These are phyloP conservation scores for Kernera saxatilis DNA, from an alignment of 345 rosid species.

Conservation along the genomic window DNA sequence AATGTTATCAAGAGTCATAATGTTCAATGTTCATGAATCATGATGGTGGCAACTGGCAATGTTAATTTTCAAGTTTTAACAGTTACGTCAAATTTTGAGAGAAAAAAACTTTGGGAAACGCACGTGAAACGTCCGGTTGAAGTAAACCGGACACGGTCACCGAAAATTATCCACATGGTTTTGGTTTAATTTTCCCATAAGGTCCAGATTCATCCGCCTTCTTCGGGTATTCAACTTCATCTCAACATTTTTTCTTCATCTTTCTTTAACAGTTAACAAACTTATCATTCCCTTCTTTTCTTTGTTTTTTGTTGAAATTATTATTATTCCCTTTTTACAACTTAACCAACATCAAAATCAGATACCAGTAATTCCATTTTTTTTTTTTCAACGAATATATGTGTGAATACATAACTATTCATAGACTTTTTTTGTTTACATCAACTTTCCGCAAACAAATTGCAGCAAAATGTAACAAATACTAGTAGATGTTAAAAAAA, in stretches of 20 bases:
- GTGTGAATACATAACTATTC: too few relatives aligned
- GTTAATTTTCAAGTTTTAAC: neutral
- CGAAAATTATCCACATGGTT: slow-evolving; percentile 30
- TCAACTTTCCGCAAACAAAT: neutral
- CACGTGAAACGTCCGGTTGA: slow-evolving; percentile 25
- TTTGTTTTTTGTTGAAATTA: too few relatives aligned
- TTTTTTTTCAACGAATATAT: neutral
- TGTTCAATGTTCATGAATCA: slow-evolving; percentile 13
- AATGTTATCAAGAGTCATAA: neutral
- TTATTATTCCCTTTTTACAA: neutral
- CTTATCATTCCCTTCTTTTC: too few relatives aligned
- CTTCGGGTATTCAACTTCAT: slow-evolving; percentile 12
- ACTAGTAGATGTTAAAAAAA: too few relatives aligned
- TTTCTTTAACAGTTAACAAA: neutral
- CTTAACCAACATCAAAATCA: neutral
- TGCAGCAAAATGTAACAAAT: slow-evolving; percentile 10
- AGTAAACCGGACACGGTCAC: slow-evolving; percentile 32
- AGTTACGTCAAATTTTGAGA: neutral
- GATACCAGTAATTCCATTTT: neutral
- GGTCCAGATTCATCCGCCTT: slow-evolving; percentile 29
- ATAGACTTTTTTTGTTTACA: too few relatives aligned
- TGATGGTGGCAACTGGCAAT: slow-evolving; percentile 16
- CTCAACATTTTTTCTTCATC: neutral
- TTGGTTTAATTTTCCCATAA: slow-evolving; percentile 8
- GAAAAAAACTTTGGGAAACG: slow-evolving; percentile 16